Evolutionary conservation across 306 rosid species (phyloP), one percentile per base, ranked within the genome.

Genomic region (Lathyrus sativus): DNA sequence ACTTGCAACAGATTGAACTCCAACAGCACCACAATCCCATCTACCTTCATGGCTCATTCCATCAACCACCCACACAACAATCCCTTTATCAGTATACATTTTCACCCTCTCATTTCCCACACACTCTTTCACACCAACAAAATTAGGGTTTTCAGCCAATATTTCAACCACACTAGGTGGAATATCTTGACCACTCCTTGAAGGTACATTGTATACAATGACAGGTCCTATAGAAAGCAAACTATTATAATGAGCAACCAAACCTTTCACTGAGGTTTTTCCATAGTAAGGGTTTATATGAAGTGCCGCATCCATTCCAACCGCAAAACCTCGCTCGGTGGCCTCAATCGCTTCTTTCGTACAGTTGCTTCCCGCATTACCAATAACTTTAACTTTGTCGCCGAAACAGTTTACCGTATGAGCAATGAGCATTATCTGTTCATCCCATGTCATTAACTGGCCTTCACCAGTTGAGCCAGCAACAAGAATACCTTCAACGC

Each of bases 271-370:
- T 11, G 95, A 92, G 68, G 96, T 92, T 82, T 84, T 89, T 1
- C 98, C 98, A 46, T 92, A 89, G 73, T 92, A 92, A 55, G 96
- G 98, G 76, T 84, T 89, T 61, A 87, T 89, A 75, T 92, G 98
- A 50, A 92, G 89, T 15, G 98, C 92, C 13, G 91, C 96, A 61
- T 92, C 85, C 98, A 89, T 92, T 74, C 96, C 96, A 68, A 89
- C 96, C 0, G 96, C 92, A 77, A 89, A 89, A 26, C 96, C 95
- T 48, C 82, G 92, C 63, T 92, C 92, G 0, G 84, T 76, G 50
- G 89, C 95, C 69, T 84, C 93, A 63, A 87, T 80, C 29, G 96
- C 96, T 80, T 92, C 95, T 81, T 83, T 70, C 0, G 96, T 85
- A 28, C 90, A 85, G 74, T 89, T 91, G 66, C 96, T 91, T 78